Conservation (phyloP, 306 rosid genomes). For the Ammopiptanthus mongolicus region DNA sequence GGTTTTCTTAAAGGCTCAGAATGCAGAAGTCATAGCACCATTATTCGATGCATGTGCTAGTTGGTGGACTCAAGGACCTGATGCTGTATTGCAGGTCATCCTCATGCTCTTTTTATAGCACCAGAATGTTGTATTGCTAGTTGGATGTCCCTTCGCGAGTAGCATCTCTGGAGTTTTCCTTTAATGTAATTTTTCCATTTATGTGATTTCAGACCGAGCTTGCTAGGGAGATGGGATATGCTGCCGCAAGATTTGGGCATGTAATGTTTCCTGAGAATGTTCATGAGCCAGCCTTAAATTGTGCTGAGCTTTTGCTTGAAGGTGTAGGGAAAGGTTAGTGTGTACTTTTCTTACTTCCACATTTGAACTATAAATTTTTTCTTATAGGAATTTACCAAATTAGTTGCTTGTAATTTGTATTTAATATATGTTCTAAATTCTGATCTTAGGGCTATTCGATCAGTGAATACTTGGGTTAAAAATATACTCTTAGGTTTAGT, state of each 20-base stretch:
- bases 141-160: not conserved
- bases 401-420: not conserved
- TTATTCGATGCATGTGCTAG: conserved; percentile 96
- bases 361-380: not conserved
- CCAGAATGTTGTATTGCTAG: not conserved
- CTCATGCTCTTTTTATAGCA: conserved; percentile 15
- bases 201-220: conserved; percentile 98
- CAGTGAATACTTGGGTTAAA: conserved; percentile 9
- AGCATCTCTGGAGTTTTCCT: conserved; percentile 45
- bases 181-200: conserved; percentile 42
- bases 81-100: conserved; percentile 83
- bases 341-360: not conserved
- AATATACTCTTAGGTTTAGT: conserved; percentile 10
- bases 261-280: conserved; percentile 99
- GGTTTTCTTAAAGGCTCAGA: conserved; percentile 25
- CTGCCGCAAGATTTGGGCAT: conserved; percentile 95
- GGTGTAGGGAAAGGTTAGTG: conserved; percentile 83
- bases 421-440: conserved; percentile 10
- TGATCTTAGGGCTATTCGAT: conserved; percentile 13
- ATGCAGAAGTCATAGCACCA: conserved; percentile 59
- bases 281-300: conserved; percentile 80
- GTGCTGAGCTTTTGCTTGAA: conserved; percentile 91
- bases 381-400: not conserved
- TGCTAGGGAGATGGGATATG: conserved; percentile 88
- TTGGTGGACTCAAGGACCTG: conserved; percentile 99